Conservation (phyloP, 2,329 filamentous ascomycete species). For the Fusarium sp. region DNA sequence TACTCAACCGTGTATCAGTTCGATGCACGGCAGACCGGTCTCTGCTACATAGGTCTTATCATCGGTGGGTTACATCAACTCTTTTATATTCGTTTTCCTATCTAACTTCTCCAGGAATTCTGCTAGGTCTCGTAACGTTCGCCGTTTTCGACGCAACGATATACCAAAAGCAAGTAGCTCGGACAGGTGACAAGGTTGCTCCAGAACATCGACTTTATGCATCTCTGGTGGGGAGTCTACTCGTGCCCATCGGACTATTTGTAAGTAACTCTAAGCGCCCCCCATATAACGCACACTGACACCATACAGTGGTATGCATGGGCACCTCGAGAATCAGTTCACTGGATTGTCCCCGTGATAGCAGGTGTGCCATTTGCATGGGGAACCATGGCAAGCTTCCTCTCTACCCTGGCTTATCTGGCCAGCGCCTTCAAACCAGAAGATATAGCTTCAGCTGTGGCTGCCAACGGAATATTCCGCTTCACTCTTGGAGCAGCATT, state of each 20-base stretch:
- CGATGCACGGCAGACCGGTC: constrained; percentile 3
- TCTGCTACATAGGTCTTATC: constrained; percentile 23
- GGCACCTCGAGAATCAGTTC: constrained; percentile 4
- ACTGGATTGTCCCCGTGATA: constrained; percentile 24
- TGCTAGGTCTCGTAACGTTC: constrained; percentile 13
- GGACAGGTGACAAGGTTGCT: constrained; percentile 5
- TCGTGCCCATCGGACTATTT: constrained; percentile 17
- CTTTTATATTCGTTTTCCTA: background rate
- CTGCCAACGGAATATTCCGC: constrained; percentile 12
- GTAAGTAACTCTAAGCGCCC: background rate
- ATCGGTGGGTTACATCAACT: background rate
- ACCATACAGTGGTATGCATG: constrained; percentile 23
- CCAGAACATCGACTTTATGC: constrained; percentile 18
- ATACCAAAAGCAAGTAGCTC: constrained; percentile 20
- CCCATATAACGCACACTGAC: background rate
- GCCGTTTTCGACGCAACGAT: constrained; percentile 9
- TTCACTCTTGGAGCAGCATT: constrained; percentile 12
- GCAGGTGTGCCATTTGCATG: constrained; percentile 19
- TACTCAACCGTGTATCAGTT: constrained; percentile 14
- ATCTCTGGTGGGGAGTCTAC: constrained; percentile 7
- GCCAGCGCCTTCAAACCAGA: background rate
- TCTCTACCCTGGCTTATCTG: constrained; percentile 5
- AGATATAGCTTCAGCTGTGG: background rate
- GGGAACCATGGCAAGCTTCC: constrained; percentile 13
- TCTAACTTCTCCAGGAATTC: background rate